A percentile compares a stretch with the other conserved stretches of the same genome.
These are phyloP conservation scores for Mallotus japonicus DNA, from an alignment of 441 rosid species.

Conservation along the genomic window DNA sequence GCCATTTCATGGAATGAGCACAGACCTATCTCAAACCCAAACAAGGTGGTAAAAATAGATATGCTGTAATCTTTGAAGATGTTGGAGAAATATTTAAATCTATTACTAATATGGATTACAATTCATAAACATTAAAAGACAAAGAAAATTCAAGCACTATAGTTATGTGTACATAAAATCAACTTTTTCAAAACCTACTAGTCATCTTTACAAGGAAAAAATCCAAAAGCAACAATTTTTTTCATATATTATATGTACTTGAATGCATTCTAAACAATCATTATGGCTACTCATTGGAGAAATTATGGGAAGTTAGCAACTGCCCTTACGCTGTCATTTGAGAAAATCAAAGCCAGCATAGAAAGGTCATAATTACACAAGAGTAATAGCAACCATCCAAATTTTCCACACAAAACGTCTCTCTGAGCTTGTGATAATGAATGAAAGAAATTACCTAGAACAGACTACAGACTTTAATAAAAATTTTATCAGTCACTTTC, in stretches of 20 bases:
- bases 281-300: not conserved
- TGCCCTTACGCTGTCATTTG: not conserved
- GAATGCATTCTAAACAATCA: not conserved
- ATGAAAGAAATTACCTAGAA: not conserved
- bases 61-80: not conserved
- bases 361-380: not conserved
- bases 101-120: not conserved
- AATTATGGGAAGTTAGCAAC: not conserved
- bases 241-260: not conserved
- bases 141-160: not conserved
- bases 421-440: not conserved
- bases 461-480: not conserved
- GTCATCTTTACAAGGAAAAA: conserved; percentile 6
- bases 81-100: not conserved
- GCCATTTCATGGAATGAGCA: not conserved
- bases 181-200: not conserved
- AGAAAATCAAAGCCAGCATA: not conserved
- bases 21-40: not conserved
- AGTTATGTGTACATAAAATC: not conserved
- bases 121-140: not conserved
- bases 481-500: not conserved
- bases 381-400: not conserved
- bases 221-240: not conserved
- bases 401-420: not conserved
- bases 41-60: not conserved